Conservation (phyloP, 2,329 filamentous ascomycete species). For the Fusarium sp. region DNA sequence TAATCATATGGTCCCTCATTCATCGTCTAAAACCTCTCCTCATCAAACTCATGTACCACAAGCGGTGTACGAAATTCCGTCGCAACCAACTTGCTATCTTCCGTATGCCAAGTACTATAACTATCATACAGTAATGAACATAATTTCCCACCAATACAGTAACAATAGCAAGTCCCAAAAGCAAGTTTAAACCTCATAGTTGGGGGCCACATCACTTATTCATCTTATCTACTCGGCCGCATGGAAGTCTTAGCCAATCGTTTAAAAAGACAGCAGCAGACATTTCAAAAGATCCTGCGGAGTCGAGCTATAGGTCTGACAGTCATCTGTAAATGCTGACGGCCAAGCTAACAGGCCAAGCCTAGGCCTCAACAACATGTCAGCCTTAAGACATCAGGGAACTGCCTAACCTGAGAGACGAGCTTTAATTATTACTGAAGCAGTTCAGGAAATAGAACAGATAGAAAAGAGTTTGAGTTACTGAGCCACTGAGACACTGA, state of each 20-base stretch:
- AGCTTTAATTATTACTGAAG: background rate
- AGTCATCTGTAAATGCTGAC: conserved; percentile 18
- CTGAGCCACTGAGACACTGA: too few relatives aligned
- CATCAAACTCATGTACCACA: too few relatives aligned
- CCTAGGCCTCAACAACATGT: conserved; percentile 3
- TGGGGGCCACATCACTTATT: background rate
- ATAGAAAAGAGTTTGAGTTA: too few relatives aligned
- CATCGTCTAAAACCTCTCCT: too few relatives aligned
- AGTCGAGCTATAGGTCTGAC: background rate
- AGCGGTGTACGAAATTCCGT: too few relatives aligned
- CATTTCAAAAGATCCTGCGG: background rate
- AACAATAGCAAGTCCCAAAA: background rate
- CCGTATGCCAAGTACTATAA: background rate
- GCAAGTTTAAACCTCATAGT: background rate
- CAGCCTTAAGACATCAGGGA: conserved; percentile 9
- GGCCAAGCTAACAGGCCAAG: conserved; percentile 7
- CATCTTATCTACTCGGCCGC: background rate
- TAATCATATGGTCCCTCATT: too few relatives aligned
- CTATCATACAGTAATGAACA: background rate
- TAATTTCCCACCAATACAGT: background rate
- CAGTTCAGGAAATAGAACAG: too few relatives aligned
- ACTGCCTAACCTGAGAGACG: background rate
- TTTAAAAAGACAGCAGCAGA: background rate
- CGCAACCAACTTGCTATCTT: background rate
- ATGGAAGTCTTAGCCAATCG: background rate